phyloP scores from a whole-genome alignment of 768 basidiomycete species.

The Ephemerocybe angulata region DNA sequence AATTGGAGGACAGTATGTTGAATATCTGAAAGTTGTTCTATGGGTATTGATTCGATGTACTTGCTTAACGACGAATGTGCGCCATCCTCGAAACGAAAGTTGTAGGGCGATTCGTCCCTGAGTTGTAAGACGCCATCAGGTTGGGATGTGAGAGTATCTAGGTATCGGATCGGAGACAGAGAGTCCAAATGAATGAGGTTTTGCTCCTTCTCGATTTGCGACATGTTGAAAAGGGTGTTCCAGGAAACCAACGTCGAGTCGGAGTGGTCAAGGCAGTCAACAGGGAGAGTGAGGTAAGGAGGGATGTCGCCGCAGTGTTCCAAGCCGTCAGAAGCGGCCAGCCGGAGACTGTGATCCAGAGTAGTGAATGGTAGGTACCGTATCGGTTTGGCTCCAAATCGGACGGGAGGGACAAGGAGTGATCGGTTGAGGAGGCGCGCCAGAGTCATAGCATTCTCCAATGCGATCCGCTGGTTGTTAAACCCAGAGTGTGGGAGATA shows the following conservation, averaged over 20 bases:
- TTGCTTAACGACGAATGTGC: conserved; percentile 26
- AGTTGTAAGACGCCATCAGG: conserved; percentile 42
- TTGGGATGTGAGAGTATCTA: conserved; percentile 34
- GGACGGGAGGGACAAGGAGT: conserved; percentile 72
- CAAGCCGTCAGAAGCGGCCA: conserved; percentile 50
- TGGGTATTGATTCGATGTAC: conserved; percentile 41
- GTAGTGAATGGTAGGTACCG: conserved; percentile 55
- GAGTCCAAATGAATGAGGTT: conserved; percentile 48
- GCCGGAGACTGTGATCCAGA: conserved; percentile 41
- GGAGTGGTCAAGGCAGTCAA: conserved; percentile 60
- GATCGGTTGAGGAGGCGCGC: conserved; percentile 70
- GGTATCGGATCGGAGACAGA: conserved; percentile 47
- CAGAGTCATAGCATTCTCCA: conserved; percentile 81
- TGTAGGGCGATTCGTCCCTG: conserved; percentile 55
- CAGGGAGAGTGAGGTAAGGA: conserved; percentile 31
- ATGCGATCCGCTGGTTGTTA: conserved; percentile 82
- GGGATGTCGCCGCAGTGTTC: conserved; percentile 46
- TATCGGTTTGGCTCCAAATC: conserved; percentile 58
- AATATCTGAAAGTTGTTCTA: conserved; percentile 37
- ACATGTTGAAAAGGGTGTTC: conserved; percentile 64
- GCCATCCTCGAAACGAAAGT: conserved; percentile 60
- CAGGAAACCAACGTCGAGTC: conserved; percentile 65
- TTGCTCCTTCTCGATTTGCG: conserved; percentile 33
- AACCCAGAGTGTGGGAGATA: conserved; percentile 84
- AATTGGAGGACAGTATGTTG: conserved; percentile 57